Evolutionary conservation across 2,329 filamentous ascomycete genomes (phyloP), one percentile per base, ranked within the genome.

Genomic region (Colletotrichum karsti): DNA sequence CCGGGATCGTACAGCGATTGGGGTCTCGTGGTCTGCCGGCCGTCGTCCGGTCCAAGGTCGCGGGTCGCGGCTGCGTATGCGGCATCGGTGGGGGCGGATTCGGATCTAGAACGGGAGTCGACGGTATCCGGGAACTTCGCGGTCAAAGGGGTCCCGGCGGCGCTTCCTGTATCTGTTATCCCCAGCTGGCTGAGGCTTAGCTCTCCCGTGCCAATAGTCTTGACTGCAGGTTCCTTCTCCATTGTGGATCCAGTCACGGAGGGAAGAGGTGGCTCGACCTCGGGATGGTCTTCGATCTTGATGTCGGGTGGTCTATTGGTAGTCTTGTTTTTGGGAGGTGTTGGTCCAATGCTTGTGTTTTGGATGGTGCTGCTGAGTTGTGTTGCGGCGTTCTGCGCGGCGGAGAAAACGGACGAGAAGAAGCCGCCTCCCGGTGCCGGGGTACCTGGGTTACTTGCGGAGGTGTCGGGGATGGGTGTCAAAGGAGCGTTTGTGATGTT

Each of bases 371-470:
- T 93, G 72, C 87, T 93, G 5, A 95, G 78, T 18, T 89, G 90
- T 71, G 84, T 94, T 13, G 95, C 94, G 46, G 95, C 95, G 86
- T 92, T 98, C 79, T 98, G 95, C 18, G 96, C 96, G 50, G 92
- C 95, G 42, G 94, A 95, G 71, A 99, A 90, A 76, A 99, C 93
- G 26, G 93, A 95, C 5, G 94, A 97, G 80, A 99, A 98, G 82
- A 99, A 98, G 1, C 94, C 91, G 39, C 87, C 84, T 61, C 88
- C 86, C 30, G 87, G 89, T 74, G 77, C 74, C 69, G 88, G 90
- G n/a, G 83, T 76, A 63, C 78, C 74, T 71, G 84, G 57, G 70
- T 80, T 69, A 69, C 79, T 63, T 37, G 54, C 79, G 4, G 79
- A 75, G 78, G 81, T 85, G 77, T 98, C 95, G 39, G 89, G 84